Base-by-base conservation (phyloP, 1,139 yeast species). In the Debaryomyces psychrophilus region DNA sequence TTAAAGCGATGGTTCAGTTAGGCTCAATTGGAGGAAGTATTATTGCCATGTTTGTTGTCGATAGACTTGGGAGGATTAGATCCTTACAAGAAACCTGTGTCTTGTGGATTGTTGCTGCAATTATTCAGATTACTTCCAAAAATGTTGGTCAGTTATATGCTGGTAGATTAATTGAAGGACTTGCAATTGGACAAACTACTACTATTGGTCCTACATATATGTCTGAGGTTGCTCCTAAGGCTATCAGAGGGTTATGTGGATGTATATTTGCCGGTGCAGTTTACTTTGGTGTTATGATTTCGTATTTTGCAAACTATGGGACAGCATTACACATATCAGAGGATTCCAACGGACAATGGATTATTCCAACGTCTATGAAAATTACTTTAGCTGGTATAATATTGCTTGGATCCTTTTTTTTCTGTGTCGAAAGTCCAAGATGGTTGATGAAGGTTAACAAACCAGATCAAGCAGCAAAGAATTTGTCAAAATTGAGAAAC, bases 1-100 rank as follows among this genome's bases (percentile, higher is more conserved):
- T 82, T 54, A 76, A 81, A 2, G 69, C 85, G 6, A 82, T 82
- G 85, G 87, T 82, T 4, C 84, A 80, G 56, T 61, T 82, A 38
- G 87, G 87, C 2, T 75, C 82, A 23, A 75, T 82, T 48, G 84
- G 77, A 34, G 87, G 87, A 20, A 69, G 82, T 17, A 46, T 81
- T 9, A 48, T 81, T 29, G 82, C 85, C 3, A 68, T 74, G 58
- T 71, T 65, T 50, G 58, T 79, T 3, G 80, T 76, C 34, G 87
- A 83, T 58, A 68, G 64, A 38, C 61, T 82, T 31, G 88, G 88
- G 5, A 69, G 87, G 52, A 69, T 80, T 42, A 65, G 81, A 51
- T 69, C 84, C 5, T 62, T 81, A 49, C 83, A 81, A 56, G 58
- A 63, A 7, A 71, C 74, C 25, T 69, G 77, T 56, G 49, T 63